Evolutionary conservation across 257 asterid genomes (phyloP), one percentile per base, ranked within the genome.

Genomic region (Salvia splendens): DNA sequence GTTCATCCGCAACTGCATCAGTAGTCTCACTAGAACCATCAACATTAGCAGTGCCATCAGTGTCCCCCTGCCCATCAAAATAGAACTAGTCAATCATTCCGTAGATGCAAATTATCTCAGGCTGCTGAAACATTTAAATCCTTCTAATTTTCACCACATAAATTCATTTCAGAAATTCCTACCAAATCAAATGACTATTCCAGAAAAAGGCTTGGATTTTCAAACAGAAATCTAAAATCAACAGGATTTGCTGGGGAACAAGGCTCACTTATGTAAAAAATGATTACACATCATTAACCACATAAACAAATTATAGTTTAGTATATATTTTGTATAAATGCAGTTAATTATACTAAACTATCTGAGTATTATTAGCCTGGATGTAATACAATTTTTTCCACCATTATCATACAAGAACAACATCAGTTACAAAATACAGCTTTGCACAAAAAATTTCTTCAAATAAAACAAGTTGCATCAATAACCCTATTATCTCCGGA

Each of bases 1-100:
- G 57, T 62, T 81, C 89, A 66, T 76, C 86, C 28, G 73, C 73
- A 57, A 69, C 78, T 65, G 78, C 45, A 42, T 70, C 78, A 45
- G 78, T 83, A 40, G 60, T 61, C 71, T 84, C 91, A 67, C 68
- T 67, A 20, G 72, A 66, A 60, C 70, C 74, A 68, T 77, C 89
- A 32, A 42, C 78, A 24, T 59, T 75, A 71, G 62, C 49, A 1
- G 77, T 75, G 41, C 70, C 84, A 68, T 78, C 88, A 61, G 68
- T 17, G 55, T 64, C 72, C 45, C 24, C 91, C 97, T 87, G 84
- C 68, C 15, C 72, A 71, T 69, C 50, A 45, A 77, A 67, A 62
- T 51, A 62, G 67, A 46, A n/a, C 12, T 8, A 50, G 14, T 15
- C 9, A 62, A 49, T 53, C 49, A 61, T 55, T 42, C 57, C 11